Evolutionary conservation across 768 basidiomycete species (phyloP).

Genomic region (Candolleomyces aberdarensis): DNA sequence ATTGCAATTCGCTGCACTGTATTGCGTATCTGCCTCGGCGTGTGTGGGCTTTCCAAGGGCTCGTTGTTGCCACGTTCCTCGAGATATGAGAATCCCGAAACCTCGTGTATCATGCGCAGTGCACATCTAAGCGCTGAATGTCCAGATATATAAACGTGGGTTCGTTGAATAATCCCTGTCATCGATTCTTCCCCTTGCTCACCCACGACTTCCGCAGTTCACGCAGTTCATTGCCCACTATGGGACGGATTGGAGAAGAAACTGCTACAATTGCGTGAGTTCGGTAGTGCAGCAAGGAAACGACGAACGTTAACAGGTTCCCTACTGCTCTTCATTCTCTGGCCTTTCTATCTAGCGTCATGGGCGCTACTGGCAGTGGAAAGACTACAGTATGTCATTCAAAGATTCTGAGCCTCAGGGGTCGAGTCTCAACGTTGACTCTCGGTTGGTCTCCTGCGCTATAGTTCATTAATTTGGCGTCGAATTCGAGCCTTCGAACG

Average conservation of each 20-base stretch:
- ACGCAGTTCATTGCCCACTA: background rate
- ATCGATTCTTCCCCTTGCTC: no score
- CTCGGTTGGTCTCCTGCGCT: background rate
- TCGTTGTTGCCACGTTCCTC: no score
- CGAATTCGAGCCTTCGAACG: conserved; percentile 45
- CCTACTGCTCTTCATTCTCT: background rate
- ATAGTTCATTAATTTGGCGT: conserved; percentile 54
- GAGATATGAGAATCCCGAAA: no score
- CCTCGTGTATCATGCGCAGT: no score
- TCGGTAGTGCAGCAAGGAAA: background rate
- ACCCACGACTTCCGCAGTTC: no score
- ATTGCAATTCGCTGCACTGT: no score
- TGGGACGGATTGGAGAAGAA: background rate
- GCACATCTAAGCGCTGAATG: no score
- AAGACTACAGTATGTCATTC: conserved; percentile 24
- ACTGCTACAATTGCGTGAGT: background rate
- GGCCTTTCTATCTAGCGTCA: conserved; percentile 20
- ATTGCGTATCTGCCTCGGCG: no score
- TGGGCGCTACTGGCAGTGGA: conserved; percentile 39
- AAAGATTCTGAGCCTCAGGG: no score
- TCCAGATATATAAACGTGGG: no score
- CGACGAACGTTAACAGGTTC: background rate
- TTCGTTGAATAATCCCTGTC: no score
- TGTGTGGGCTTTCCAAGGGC: no score
- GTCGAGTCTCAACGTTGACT: conserved; percentile 11